Evolutionary conservation across 768 basidiomycete genomes (phyloP), one percentile per base, ranked within the genome.

Genomic region (Ramaria sp.): DNA sequence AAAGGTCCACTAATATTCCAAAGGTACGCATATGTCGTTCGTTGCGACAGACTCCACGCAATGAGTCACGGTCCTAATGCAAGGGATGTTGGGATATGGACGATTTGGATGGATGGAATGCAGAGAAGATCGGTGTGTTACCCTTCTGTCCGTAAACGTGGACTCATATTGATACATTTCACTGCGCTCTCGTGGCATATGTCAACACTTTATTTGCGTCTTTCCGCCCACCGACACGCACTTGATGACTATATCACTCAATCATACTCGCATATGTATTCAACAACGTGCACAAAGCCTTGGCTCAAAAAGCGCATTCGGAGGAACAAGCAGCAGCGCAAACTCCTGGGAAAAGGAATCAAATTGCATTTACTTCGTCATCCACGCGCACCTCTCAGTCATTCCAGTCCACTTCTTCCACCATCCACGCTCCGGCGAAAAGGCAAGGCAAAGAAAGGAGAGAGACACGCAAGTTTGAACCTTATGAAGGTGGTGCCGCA

Each of bases 1-100:
- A 98, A 68, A 80, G 84, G 15, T 73, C 81, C n/a, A 87, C 86
- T 1, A 89, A 91, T 61, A 93, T 94, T 64, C 85, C 88, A 9
- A 57, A 72, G 17, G 55, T 57, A 50, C 37, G 55, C 37, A 19
- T 42, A 17, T 47, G 19, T 31, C 19, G 46, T 20, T 13, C 24
- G 6, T 30, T 24, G 9, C 20, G 31, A 22, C 33, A 49, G 34
- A 27, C 27, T 24, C 30, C 47, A 47, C 46, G 42, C 55, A 41
- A 57, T 31, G 48, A 55, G 55, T 57, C 55, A 57, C 47, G 31
- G 55, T 39, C 51, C 27, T 50, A 17, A 54, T 57, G 55, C 47
- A 57, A 57, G 55, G 55, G 72, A 75, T 7, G 70, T 88, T 97
- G 95, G 86, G 78, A 87, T 64, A 83, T 90, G 13, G 69, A 77